Evolutionary conservation across 768 basidiomycete species (phyloP), one percentile per base, ranked within the genome.

Genomic region (Imleria badia): DNA sequence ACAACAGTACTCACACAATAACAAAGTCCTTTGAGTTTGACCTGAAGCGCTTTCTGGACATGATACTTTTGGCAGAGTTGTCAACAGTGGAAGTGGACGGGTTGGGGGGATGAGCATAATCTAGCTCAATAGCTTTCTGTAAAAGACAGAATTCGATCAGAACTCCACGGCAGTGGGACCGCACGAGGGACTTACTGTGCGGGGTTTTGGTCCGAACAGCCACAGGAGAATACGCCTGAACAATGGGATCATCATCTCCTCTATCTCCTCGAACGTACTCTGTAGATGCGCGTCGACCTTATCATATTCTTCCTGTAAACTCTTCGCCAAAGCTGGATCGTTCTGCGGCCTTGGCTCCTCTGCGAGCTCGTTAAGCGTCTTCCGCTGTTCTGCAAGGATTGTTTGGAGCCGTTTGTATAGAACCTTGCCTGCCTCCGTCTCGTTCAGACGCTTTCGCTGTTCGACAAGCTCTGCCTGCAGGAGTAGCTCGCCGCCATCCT

Each of bases 231-330:
- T 34, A 1, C 64, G 48, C 44, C 63, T n/a, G n/a, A n/a, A n/a
- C n/a, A n/a, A n/a, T n/a, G n/a, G 44, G 5, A 65, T 58, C 29
- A 54, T 66, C 61, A 66, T 52, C 29, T 22, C 29, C 23, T 40
- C 53, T 39, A 65, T 66, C 13, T 66, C 52, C 19, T 61, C 61
- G 7, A 66, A 66, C 30, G 65, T 66, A n/a, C n/a, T 19, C 34
- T 61, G 54, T 14, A 64, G 40, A 29, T 47, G 50, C 0, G 4
- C 10, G 19, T 56, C 59, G 5, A 56, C 17, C 26, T 54, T 59
- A 0, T 60, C 50, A 15, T 42, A 54, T n/a, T 66, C 59, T 11
- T 49, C 48, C 12, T 41, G 55, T 12, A 66, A 23, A n/a, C n/a
- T n/a, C n/a, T n/a, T n/a, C n/a, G n/a, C n/a, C n/a, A n/a, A n/a